Conservation (phyloP, 331 rosid genomes). For the Rosa hybrid region DNA sequence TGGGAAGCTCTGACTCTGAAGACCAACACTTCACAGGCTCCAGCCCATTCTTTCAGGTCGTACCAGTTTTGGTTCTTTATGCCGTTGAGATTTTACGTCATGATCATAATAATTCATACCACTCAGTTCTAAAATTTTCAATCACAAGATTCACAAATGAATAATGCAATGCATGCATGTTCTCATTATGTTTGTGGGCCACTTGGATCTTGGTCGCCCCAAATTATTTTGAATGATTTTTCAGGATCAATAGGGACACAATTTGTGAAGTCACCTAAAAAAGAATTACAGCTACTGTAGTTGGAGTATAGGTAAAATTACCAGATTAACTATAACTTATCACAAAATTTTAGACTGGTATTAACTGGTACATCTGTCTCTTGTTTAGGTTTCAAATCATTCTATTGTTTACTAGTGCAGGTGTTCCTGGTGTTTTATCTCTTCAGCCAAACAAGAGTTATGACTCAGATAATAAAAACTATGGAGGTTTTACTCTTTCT, state of each 20-base stretch:
- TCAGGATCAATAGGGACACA: neutral
- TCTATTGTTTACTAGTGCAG: conserved; percentile 22
- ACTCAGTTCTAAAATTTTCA: neutral
- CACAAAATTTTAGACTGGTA: conserved; percentile 5
- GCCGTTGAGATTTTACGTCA: neutral
- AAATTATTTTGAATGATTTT: neutral
- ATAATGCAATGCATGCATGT: conserved; percentile 10
- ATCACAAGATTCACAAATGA: conserved; percentile 6
- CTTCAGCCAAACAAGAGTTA: conserved; percentile 58
- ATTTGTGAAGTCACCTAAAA: neutral
- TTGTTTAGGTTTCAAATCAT: too few relatives aligned
- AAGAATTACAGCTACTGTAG: neutral
- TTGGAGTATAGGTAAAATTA: neutral
- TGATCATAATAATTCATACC: conserved; percentile 13
- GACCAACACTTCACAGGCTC: neutral
- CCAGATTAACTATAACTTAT: neutral
- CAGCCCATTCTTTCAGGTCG: conserved; percentile 43
- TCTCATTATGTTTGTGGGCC: neutral
- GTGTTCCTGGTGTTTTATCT: conserved; percentile 72
- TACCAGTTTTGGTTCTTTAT: conserved; percentile 31
- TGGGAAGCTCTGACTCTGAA: conserved; percentile 17
- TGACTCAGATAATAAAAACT: conserved; percentile 67
- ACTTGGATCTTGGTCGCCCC: neutral
- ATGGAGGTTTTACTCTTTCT: conserved; percentile 56
- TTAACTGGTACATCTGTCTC: too few relatives aligned